Evolutionary conservation across 164 flowering plant genomes (phyloP).

Genomic region (Liriodendron chinense): DNA sequence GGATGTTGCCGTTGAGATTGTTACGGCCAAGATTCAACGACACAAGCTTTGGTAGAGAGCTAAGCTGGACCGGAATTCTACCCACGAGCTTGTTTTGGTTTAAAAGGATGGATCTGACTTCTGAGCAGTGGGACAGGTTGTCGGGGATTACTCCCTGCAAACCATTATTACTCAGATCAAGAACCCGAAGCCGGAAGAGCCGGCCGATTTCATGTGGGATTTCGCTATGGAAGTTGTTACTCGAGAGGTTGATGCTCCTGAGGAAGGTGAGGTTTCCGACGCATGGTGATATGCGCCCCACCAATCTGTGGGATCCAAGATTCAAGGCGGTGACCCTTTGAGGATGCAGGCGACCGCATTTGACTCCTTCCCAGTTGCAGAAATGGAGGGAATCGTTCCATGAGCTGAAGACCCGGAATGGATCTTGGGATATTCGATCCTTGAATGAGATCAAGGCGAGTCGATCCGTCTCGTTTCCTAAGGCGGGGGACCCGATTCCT

Average conservation of each 20-base stretch:
- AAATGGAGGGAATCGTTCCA: conserved; percentile 4
- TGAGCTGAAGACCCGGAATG: not conserved
- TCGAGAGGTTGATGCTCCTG: not conserved
- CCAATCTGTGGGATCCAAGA: not conserved
- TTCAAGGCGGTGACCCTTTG: conserved; percentile 3
- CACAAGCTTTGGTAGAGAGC: not conserved
- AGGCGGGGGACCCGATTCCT: too few species aligned
- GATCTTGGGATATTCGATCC: not conserved
- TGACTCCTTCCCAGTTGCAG: conserved; percentile 8
- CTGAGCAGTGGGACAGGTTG: conserved; percentile 5
- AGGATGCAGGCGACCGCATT: not conserved
- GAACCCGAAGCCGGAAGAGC: not conserved
- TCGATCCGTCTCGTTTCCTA: conserved; percentile 4
- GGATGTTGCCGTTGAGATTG: conserved; percentile 2
- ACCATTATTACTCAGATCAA: not conserved
- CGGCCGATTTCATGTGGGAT: conserved; percentile 14
- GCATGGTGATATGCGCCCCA: conserved; percentile 1
- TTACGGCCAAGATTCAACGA: not conserved
- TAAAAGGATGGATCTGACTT: not conserved
- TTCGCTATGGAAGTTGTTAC: conserved; percentile 6
- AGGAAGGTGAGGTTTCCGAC: conserved; percentile 15
- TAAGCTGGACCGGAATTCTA: not conserved
- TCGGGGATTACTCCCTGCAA: conserved; percentile 1
- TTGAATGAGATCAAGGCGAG: conserved; percentile 1
- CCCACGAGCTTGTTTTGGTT: not conserved